These are phyloP conservation scores for Metschnikowia borealis DNA, from an alignment of 805 yeast species.

Conservation along the genomic window DNA sequence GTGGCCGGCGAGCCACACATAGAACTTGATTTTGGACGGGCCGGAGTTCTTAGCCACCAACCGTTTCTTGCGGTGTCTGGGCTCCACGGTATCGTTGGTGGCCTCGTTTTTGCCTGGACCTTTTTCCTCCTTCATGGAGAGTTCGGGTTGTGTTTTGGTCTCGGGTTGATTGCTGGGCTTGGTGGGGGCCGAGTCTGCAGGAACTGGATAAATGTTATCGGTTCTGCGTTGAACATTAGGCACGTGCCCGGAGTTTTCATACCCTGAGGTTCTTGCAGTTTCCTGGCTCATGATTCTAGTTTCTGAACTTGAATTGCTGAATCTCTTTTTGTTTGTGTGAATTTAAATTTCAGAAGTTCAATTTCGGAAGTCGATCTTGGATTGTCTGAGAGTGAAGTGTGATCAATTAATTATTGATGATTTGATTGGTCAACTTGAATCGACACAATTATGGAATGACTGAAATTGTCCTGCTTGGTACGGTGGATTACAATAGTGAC, in stretches of 20 bases:
- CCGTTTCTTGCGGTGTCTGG: constrained; percentile 21
- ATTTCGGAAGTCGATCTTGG: no score
- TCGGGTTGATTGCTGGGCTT: constrained; percentile 6
- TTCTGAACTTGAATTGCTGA: no score
- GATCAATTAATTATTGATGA: no score
- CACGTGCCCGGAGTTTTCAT: constrained; percentile 3
- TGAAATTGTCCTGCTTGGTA: no score
- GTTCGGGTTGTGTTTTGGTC: not conserved
- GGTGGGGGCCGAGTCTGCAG: not conserved
- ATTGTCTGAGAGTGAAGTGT: no score
- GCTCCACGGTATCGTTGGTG: constrained; percentile 15
- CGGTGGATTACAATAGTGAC: no score
- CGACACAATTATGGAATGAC: no score
- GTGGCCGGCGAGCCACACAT: constrained; percentile 60
- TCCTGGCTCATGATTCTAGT: not conserved
- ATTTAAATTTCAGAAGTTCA: no score
- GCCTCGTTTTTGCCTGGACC: not conserved
- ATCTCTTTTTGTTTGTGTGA: no score
- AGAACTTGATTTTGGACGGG: constrained; percentile 40
- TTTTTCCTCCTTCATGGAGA: not conserved
- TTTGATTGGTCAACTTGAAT: no score
- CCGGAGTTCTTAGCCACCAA: constrained; percentile 27
- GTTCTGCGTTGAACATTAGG: constrained; percentile 3
- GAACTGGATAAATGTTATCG: constrained; percentile 3
- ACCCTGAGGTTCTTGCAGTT: not conserved